Base-by-base conservation (phyloP, 2,329 filamentous ascomycete species). In the Talaromyces atroroseus region DNA sequence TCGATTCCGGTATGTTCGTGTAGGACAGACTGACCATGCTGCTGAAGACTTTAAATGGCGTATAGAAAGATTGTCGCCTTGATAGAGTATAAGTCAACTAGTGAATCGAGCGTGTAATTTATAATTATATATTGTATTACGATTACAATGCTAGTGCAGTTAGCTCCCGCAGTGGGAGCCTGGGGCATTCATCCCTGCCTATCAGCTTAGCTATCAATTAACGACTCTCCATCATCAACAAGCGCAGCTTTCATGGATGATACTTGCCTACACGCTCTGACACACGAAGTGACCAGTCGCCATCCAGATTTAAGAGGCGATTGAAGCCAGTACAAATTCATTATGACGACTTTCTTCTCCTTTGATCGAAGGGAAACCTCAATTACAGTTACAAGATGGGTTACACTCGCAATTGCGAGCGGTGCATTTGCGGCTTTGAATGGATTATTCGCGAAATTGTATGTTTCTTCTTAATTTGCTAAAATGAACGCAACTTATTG, bases 1-100 rank as follows among this genome's bases (percentile, higher is more conserved):
- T 78, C 87, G 94, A 23, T 97, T 99, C 71, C 82, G 86, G 60
- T 97, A 96, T 74, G 83, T 84, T 56, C 85, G 82, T 69, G 63
- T 90, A 64, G 84, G 89, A 65, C 64, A 64, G 12, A 64, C 65
- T n/a, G 51, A 48, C 44, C 38, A 54, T 12, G 23, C 51, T 11
- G 62, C 57, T 45, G 63, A 63, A 24, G 70, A 92, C 70, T 70
- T 68, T 62, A 63, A 63, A 56, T 76, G 73, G 73, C 62, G 66
- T 49, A 62, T 76, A 57, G 65, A 75, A 60, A 62, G 73, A 51
- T 60, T 76, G 53, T 75, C 73, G 46, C 73, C 73, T 14, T 75
- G 48, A 52, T 55, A 44, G 23, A 26, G 11, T 21, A 29, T 49
- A n/a, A 20, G n/a, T 20, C 42, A n/a, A 5, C 2, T 16, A 7